Evolutionary conservation across 768 basidiomycete genomes (phyloP).

Genomic region (Hygrocybe punicea): DNA sequence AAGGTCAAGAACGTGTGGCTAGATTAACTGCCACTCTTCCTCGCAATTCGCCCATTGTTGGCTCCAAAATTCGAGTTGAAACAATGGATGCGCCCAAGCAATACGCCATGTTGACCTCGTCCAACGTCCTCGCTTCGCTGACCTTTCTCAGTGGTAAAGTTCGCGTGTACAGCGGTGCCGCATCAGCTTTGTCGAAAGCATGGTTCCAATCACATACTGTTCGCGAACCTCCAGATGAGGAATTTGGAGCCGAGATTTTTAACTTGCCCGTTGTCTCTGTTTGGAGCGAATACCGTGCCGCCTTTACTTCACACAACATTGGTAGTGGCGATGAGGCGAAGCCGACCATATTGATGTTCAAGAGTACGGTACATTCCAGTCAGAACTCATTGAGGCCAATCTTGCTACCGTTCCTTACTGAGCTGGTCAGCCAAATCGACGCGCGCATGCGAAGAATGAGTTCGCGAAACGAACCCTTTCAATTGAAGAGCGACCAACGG

Average conservation of each 20-base stretch:
- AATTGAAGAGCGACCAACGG: too few relatives aligned
- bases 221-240: conserved; percentile 50
- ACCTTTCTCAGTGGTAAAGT: conserved; percentile 85
- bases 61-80: conserved; percentile 15
- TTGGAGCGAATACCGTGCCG: conserved; percentile 77
- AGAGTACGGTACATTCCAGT: conserved; percentile 85
- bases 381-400: conserved; percentile 79
- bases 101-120: conserved; percentile 44
- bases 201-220: conserved; percentile 34
- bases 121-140: conserved; percentile 62
- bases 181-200: conserved; percentile 39
- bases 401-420: conserved; percentile 80
- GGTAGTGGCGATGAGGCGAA: conserved; percentile 32
- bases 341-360: conserved; percentile 71
- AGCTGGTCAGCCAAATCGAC: conserved; percentile 69
- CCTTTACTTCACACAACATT: conserved; percentile 40
- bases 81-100: conserved; percentile 15
- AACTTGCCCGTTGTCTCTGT: conserved; percentile 74
- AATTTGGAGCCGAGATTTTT: conserved; percentile 59
- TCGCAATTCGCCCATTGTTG: conserved; percentile 36
- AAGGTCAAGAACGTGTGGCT: conserved; percentile 75
- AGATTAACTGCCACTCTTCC: conserved; percentile 57
- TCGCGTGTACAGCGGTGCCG: conserved; percentile 57
- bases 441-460: conserved; percentile 58
- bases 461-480: conserved; percentile 1